phyloP scores from a whole-genome alignment of 2,329 filamentous ascomycete genomes.

The Botrytis tulipae region DNA sequence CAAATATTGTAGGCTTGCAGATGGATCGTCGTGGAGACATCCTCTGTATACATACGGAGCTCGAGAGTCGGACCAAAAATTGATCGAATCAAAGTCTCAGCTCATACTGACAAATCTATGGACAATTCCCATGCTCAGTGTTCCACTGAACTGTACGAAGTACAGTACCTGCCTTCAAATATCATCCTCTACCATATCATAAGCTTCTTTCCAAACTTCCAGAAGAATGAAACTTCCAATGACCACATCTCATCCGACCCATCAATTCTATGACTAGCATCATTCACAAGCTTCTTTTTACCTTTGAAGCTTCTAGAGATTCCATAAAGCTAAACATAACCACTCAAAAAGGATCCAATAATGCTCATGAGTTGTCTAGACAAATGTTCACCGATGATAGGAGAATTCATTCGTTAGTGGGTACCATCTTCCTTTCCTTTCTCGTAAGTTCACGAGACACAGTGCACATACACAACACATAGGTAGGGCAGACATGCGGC shows the following conservation, averaged over 20 bases:
- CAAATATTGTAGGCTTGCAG: background rate
- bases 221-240: background rate
- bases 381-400: constrained; percentile 23
- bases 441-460: constrained; percentile 8
- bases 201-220: background rate
- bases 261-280: background rate
- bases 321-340: background rate
- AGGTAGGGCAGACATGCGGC: background rate
- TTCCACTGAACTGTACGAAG: background rate
- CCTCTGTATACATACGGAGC: background rate
- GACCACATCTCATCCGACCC: background rate
- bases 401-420: background rate
- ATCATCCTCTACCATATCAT: background rate
- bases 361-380: background rate
- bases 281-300: background rate
- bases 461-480: background rate
- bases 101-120: background rate
- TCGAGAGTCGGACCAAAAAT: background rate
- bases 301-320: background rate
- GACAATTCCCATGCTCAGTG: background rate
- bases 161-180: background rate
- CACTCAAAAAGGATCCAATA: background rate
- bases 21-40: background rate
- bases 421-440: background rate
- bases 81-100: background rate